Evolutionary conservation across 2,329 filamentous ascomycete species (phyloP).

Genomic region (Colletotrichum chlorophyti): DNA sequence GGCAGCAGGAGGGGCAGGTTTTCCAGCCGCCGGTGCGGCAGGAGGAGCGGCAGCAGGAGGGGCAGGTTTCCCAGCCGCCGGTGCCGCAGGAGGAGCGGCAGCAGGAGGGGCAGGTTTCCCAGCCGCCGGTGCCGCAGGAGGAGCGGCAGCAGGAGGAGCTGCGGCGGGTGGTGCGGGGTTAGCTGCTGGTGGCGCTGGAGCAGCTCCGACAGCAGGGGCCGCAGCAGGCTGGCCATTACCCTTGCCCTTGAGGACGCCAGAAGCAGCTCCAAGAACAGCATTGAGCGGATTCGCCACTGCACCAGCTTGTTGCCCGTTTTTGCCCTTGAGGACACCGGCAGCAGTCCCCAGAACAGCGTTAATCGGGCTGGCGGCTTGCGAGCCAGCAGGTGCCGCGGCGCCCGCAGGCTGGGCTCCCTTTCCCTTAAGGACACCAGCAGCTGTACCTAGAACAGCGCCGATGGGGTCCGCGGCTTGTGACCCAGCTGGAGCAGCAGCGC

Average conservation of each 20-base stretch:
- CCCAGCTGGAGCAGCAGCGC: too few relatives aligned
- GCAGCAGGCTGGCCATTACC: constrained; percentile 10
- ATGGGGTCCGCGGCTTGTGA: constrained; percentile 16
- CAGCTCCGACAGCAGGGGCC: not conserved
- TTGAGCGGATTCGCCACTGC: constrained; percentile 13
- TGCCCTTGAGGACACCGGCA: constrained; percentile 22
- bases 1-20: constrained; percentile 3
- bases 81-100: not conserved
- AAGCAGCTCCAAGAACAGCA: constrained; percentile 10
- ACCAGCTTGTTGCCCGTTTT: not conserved
- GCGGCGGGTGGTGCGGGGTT: not conserved
- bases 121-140: not conserved
- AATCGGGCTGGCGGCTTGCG: constrained; percentile 11
- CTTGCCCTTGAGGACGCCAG: constrained; percentile 16
- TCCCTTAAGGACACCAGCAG: constrained; percentile 13
- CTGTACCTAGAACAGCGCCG: constrained; percentile 7
- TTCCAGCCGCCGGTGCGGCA: not conserved
- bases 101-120: not conserved
- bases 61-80: not conserved
- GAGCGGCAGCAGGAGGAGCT: not conserved
- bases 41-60: not conserved
- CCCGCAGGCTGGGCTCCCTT: constrained; percentile 20
- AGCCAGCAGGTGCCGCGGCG: constrained; percentile 16
- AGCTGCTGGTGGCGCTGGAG: not conserved
- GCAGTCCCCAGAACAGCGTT: constrained; percentile 14